phyloP scores from a whole-genome alignment of 352 stramenopile species.

The Phytophthora sp. region DNA sequence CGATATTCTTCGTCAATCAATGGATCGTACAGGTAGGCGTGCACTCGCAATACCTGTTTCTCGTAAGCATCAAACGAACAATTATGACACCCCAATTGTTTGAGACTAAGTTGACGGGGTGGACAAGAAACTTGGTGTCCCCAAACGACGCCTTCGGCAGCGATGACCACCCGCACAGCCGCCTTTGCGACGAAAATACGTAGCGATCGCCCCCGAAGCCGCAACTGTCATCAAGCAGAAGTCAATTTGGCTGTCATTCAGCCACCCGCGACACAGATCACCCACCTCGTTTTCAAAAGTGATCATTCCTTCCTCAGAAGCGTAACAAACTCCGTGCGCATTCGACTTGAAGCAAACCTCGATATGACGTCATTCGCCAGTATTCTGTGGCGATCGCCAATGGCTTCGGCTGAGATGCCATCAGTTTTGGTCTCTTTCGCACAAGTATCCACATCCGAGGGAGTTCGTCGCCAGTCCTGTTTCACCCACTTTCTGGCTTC shows the following conservation, averaged over 20 bases:
- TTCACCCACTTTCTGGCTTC: too few species aligned
- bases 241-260: constrained; percentile 13
- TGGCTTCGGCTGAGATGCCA: too few species aligned
- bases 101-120: too few species aligned
- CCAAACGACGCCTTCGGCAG: too few species aligned
- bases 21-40: constrained; percentile 16
- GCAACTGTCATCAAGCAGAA: constrained; percentile 11
- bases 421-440: neutral
- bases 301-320: neutral
- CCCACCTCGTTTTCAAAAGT: constrained; percentile 21
- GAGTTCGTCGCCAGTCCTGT: too few species aligned
- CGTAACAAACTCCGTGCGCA: constrained; percentile 8
- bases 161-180: too few species aligned
- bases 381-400: too few species aligned
- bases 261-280: neutral
- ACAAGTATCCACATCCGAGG: too few species aligned
- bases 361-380: constrained; percentile 12
- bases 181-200: neutral
- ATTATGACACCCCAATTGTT: too few species aligned
- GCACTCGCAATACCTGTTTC: too few species aligned
- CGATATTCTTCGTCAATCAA: constrained; percentile 9
- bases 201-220: neutral
- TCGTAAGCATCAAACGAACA: too few species aligned
- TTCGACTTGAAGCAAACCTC: constrained; percentile 1
- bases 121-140: too few species aligned